phyloP scores from a whole-genome alignment of 108 stramenopile species.

The Poteriospumella lacustris region DNA sequence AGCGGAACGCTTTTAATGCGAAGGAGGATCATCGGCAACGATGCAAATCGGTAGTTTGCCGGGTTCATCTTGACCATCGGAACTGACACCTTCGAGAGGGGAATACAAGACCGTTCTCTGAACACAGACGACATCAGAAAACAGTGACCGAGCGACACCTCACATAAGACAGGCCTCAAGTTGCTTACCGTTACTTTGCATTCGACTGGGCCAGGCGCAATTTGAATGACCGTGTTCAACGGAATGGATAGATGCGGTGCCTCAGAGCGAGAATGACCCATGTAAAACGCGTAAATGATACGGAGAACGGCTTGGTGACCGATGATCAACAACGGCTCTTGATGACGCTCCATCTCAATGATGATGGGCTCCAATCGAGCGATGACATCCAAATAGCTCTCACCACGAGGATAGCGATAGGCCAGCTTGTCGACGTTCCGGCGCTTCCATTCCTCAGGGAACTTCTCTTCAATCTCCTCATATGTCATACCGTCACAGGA shows the following conservation, averaged over 20 bases:
- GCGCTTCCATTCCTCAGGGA: conserved; percentile 84
- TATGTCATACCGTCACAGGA: conserved; percentile 89
- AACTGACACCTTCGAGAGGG: not conserved
- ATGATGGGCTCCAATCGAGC: conserved; percentile 90
- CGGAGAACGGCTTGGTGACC: conserved; percentile 92
- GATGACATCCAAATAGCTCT: conserved; percentile 97
- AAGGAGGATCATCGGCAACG: not conserved
- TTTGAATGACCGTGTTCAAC: conserved; percentile 91
- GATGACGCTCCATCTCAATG: conserved; percentile 92
- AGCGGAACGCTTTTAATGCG: not conserved
- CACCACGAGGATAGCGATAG: conserved; percentile 74
- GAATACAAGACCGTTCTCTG: not conserved
- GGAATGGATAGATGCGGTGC: conserved; percentile 94
- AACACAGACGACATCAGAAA: not conserved
- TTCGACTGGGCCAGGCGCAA: conserved; percentile 58
- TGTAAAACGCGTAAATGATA: conserved; percentile 95
- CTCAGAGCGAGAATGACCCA: conserved; percentile 85
- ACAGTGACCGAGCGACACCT: too few species aligned
- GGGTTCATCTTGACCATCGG: conserved; percentile 13
- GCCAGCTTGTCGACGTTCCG: conserved; percentile 86
- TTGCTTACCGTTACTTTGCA: too few species aligned
- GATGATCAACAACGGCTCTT: conserved; percentile 90
- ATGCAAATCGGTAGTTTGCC: not conserved
- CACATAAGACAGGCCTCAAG: too few species aligned
- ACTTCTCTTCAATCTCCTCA: conserved; percentile 83